These are phyloP conservation scores for Phytophthora quininea DNA, from an alignment of 352 stramenopile genomes.

Conservation along the genomic window DNA sequence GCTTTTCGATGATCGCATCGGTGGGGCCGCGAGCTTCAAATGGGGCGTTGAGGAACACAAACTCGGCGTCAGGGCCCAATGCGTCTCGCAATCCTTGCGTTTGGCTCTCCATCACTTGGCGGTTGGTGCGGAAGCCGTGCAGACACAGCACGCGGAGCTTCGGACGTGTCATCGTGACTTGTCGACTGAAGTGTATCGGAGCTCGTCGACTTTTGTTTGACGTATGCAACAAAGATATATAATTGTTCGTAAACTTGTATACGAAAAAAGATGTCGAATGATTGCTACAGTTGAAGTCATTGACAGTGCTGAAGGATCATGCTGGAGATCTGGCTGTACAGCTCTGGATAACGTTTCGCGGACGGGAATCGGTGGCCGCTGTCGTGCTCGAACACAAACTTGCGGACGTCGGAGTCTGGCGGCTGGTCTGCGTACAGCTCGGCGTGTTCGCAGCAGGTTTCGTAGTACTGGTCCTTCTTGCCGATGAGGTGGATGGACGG, in stretches of 20 bases:
- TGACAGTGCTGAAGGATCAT: conserved; percentile 28
- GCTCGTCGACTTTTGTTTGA: not conserved
- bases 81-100: conserved; percentile 57
- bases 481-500: conserved; percentile 65
- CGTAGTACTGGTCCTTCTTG: conserved; percentile 52
- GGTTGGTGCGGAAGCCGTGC: conserved; percentile 77
- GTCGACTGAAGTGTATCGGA: not conserved
- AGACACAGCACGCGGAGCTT: conserved; percentile 75
- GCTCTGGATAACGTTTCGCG: conserved; percentile 15
- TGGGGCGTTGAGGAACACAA: conserved; percentile 70
- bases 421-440: conserved; percentile 31
- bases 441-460: conserved; percentile 38
- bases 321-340: conserved; percentile 31
- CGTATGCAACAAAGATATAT: conserved; percentile 1
- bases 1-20: conserved; percentile 56
- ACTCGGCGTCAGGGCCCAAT: conserved; percentile 68
- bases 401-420: conserved; percentile 2
- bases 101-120: conserved; percentile 76
- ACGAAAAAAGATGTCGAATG: not conserved
- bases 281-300: not conserved
- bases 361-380: conserved; percentile 40
- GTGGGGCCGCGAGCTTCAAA: conserved; percentile 61
- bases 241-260: not conserved
- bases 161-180: conserved; percentile 9
- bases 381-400: conserved; percentile 38